phyloP scores from a whole-genome alignment of 768 basidiomycete species.

The Rhodotorula paludigena region DNA sequence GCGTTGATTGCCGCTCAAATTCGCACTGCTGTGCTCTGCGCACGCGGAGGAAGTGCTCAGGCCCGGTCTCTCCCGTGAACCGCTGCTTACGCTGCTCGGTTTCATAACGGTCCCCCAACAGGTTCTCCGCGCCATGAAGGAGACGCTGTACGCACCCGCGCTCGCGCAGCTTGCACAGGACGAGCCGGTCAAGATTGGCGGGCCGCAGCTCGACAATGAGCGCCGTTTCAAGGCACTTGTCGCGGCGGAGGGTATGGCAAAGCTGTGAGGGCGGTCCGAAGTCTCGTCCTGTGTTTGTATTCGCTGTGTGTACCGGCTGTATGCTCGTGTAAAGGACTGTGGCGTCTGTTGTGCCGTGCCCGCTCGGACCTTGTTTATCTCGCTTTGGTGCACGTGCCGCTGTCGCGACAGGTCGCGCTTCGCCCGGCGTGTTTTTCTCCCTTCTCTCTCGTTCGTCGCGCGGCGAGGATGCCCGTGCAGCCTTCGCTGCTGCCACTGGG shows the following conservation, averaged over 20 bases:
- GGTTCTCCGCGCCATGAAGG: conserved; percentile 30
- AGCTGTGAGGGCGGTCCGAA: not conserved
- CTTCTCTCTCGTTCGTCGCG: too few relatives aligned
- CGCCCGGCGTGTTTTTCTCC: too few relatives aligned
- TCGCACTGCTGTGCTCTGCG: not conserved
- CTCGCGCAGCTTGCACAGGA: conserved; percentile 6
- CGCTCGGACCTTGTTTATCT: too few relatives aligned
- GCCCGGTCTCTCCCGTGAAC: too few relatives aligned
- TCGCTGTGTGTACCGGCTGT: too few relatives aligned
- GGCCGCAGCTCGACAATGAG: not conserved
- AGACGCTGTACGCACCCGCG: conserved; percentile 9
- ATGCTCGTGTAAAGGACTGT: too few relatives aligned
- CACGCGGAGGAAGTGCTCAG: too few relatives aligned
- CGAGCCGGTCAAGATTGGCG: not conserved
- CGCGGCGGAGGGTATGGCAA: not conserved
- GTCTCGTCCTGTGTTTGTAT: too few relatives aligned
- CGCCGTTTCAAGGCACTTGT: not conserved
- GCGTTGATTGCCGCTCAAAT: not conserved
- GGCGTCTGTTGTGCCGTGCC: not conserved
- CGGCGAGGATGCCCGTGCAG: not conserved
- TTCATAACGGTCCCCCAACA: not conserved
- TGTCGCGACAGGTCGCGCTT: too few relatives aligned
- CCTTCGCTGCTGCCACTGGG: not conserved
- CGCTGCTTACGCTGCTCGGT: too few relatives aligned
- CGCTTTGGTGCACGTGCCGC: too few relatives aligned